Evolutionary conservation across 139 green algal genomes (phyloP).

Genomic region (Deuterostichococcus epilithicus): DNA sequence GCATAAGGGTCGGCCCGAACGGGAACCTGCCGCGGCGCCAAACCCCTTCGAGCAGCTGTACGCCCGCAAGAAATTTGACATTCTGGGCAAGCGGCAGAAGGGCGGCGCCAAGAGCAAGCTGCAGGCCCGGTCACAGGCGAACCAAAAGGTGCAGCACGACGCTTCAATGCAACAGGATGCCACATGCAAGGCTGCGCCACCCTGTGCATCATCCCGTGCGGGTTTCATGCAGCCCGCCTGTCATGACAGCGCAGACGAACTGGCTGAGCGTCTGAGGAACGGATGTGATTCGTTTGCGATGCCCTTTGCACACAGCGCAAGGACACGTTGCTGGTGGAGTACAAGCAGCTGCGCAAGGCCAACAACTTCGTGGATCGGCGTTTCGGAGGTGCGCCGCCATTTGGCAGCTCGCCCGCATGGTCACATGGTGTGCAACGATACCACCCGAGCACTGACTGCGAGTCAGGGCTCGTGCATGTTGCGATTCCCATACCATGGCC

Average conservation of each 20-base stretch:
- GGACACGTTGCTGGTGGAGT: slow-evolving; percentile 91
- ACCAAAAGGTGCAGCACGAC: background rate
- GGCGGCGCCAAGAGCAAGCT: slow-evolving; percentile 13
- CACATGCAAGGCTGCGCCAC: no score
- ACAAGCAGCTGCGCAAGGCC: slow-evolving; percentile 72
- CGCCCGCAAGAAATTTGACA: slow-evolving; percentile 50
- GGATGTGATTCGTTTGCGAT: background rate
- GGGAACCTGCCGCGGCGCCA: background rate
- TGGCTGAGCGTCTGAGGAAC: no score
- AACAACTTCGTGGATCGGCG: slow-evolving; percentile 93
- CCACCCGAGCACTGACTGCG: no score
- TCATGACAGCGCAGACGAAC: no score
- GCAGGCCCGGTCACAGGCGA: background rate
- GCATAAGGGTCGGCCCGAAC: background rate
- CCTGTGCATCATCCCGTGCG: no score
- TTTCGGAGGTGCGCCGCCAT: slow-evolving; percentile 73
- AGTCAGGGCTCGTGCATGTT: no score
- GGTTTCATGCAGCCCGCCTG: no score
- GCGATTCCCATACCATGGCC: background rate
- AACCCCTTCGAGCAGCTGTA: slow-evolving; percentile 50
- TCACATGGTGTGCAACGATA: no score
- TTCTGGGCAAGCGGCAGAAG: slow-evolving; percentile 53
- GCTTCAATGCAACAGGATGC: no score
- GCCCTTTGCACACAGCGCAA: slow-evolving; percentile 54
- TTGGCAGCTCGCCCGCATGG: background rate